phyloP scores from a whole-genome alignment of 2,329 filamentous ascomycete species.

The Bretziella fagacearum region DNA sequence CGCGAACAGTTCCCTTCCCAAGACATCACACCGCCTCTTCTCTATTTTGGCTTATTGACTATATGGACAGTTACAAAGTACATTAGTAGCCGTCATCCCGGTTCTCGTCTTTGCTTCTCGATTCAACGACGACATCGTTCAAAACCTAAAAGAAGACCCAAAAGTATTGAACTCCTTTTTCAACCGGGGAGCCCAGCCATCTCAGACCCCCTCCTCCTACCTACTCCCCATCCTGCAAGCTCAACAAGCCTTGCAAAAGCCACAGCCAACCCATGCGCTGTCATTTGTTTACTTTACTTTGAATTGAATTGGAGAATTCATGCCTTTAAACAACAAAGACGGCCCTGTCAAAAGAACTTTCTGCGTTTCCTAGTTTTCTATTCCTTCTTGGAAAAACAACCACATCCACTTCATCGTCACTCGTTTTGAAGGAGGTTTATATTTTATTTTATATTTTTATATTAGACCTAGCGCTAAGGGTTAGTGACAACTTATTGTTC shows the following conservation, averaged over 20 bases:
- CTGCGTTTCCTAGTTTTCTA: background rate
- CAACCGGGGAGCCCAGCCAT: constrained; percentile 1
- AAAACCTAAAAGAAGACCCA: background rate
- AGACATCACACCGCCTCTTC: background rate
- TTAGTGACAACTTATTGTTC: background rate
- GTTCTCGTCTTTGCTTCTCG: background rate
- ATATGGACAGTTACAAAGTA: background rate
- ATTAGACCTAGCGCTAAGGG: background rate
- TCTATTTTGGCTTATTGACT: background rate
- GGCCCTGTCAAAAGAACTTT: background rate
- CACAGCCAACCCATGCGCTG: background rate
- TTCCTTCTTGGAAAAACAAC: background rate
- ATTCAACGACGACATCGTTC: background rate
- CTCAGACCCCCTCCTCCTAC: background rate
- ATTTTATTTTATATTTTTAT: background rate
- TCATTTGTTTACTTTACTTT: background rate
- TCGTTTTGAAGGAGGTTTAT: background rate
- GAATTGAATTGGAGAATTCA: background rate
- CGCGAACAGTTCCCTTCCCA: no score
- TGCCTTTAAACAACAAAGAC: background rate
- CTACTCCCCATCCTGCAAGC: background rate
- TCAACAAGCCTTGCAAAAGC: background rate
- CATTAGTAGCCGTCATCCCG: background rate
- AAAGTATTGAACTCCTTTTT: constrained; percentile 2
- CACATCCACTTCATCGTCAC: background rate